These are phyloP conservation scores for Diospyros kaki DNA, from an alignment of 148 eudicot genomes.

Conservation along the genomic window DNA sequence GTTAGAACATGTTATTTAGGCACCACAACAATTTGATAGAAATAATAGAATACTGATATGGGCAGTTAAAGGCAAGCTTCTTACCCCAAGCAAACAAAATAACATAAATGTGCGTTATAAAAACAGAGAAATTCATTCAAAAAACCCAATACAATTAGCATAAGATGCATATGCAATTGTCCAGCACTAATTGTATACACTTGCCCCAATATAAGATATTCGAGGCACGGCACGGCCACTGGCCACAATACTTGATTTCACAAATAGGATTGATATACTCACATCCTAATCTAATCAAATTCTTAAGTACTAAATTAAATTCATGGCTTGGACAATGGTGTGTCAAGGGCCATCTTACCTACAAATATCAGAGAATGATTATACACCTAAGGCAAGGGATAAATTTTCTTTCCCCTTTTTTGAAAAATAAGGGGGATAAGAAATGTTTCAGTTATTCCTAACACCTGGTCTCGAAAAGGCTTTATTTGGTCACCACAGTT, in stretches of 20 bases:
- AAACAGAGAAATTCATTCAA: background rate
- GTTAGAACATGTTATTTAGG: background rate
- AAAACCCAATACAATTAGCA: background rate
- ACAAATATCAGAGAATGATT: no score
- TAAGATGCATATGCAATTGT: conserved; percentile 2
- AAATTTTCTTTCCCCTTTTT: no score
- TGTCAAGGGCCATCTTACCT: background rate
- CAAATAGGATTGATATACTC: background rate
- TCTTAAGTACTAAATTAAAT: background rate
- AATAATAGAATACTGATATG: background rate
- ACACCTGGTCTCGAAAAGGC: no score
- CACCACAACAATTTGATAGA: background rate
- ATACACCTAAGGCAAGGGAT: no score
- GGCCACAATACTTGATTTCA: background rate
- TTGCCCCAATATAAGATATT: background rate
- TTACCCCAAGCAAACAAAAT: background rate
- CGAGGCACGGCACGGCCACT: background rate
- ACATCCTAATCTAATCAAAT: background rate
- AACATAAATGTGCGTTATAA: background rate
- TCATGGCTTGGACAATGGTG: background rate
- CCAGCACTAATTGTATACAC: background rate
- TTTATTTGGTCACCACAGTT: no score
- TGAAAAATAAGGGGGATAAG: no score
- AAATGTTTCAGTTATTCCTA: no score
- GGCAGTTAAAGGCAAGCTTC: background rate